phyloP scores from a whole-genome alignment of 805 yeast species.

The Debaryomyces tyrocola region DNA sequence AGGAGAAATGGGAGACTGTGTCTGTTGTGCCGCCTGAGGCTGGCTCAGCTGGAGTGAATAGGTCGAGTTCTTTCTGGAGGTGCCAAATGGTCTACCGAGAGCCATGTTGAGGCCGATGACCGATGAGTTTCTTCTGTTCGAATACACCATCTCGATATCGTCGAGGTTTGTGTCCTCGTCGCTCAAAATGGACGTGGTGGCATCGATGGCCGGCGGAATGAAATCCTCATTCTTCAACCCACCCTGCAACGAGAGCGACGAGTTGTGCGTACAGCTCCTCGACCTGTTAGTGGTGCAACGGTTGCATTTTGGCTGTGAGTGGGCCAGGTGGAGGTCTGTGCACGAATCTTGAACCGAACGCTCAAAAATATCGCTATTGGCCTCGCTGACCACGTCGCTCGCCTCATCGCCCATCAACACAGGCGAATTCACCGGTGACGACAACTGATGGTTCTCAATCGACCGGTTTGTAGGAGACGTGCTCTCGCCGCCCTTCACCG shows the following conservation, averaged over 20 bases:
- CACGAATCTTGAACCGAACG: slow-evolving; percentile 38
- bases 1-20: slow-evolving; percentile 36
- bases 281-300: slow-evolving; percentile 15
- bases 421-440: slow-evolving; percentile 13
- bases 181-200: slow-evolving; percentile 66
- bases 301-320: slow-evolving; percentile 10
- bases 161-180: slow-evolving; percentile 64
- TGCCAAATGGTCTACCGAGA: slow-evolving; percentile 41
- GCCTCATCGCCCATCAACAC: slow-evolving; percentile 8
- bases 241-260: slow-evolving; percentile 22
- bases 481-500: not conserved
- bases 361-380: slow-evolving; percentile 34
- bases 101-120: slow-evolving; percentile 51
- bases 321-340: not conserved
- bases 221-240: slow-evolving; percentile 55
- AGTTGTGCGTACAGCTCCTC: slow-evolving; percentile 20
- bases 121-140: slow-evolving; percentile 55
- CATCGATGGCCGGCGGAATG: slow-evolving; percentile 80
- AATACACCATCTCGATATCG: slow-evolving; percentile 67
- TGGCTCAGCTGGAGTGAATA: slow-evolving; percentile 19
- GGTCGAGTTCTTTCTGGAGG: slow-evolving; percentile 39
- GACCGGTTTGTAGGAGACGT: not conserved
- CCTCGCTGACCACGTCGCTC: not conserved
- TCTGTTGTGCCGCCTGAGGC: slow-evolving; percentile 5
- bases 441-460: slow-evolving; percentile 8